phyloP scores from a whole-genome alignment of 805 yeast species.

The Brettanomyces anomalus region DNA sequence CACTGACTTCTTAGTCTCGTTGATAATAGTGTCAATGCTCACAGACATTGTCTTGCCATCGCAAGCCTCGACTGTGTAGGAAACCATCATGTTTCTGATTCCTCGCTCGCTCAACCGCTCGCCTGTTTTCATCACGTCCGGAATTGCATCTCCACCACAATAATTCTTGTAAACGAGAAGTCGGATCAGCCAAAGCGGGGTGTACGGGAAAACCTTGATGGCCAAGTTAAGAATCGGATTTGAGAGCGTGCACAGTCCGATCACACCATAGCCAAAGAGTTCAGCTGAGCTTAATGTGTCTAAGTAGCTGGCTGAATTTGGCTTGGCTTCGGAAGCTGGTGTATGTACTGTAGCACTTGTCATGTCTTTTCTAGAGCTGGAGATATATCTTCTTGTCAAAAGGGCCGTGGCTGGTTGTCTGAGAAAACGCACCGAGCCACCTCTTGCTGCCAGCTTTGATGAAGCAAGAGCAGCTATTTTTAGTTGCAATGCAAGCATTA shows the following conservation, averaged over 20 bases:
- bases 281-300: conserved; percentile 45
- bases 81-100: conserved; percentile 90
- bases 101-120: conserved; percentile 59
- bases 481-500: no score
- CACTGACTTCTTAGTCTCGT: conserved; percentile 59
- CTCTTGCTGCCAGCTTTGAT: no score
- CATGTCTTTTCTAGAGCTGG: conserved; percentile 1
- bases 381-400: conserved; percentile 3
- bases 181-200: conserved; percentile 66
- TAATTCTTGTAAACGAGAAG: conserved; percentile 71
- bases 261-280: conserved; percentile 54
- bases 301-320: conserved; percentile 27
- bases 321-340: not conserved
- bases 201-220: conserved; percentile 60
- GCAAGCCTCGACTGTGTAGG: conserved; percentile 88
- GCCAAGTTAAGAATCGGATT: conserved; percentile 52
- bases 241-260: conserved; percentile 62
- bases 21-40: conserved; percentile 46
- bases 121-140: conserved; percentile 67
- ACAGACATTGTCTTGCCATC: conserved; percentile 55
- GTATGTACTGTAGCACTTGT: not conserved
- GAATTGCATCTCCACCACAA: conserved; percentile 80
- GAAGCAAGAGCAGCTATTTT: no score
- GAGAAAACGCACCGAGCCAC: not conserved
- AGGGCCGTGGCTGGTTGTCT: not conserved